Evolutionary conservation across 2,329 filamentous ascomycete genomes (phyloP), one percentile per base, ranked within the genome.

Genomic region (Sporothrix brasiliensis): DNA sequence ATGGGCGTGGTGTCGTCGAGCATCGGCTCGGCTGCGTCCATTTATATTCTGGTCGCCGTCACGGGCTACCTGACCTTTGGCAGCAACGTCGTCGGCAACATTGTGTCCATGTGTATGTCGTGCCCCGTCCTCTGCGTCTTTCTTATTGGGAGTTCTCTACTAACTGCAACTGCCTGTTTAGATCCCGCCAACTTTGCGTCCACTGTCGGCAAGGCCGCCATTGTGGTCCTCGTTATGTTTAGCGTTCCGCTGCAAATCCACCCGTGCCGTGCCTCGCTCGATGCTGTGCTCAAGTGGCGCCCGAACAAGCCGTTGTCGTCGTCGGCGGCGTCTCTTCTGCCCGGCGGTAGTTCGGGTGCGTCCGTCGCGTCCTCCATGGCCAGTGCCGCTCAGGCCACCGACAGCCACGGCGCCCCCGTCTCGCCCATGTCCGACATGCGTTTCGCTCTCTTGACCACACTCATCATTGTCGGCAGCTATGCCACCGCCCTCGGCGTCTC

Each of bases 51-150:
- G 2, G 94, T 98, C 16, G 94, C 93, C 14, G 92, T 98, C 69
- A 97, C 95, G 0, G 95, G 95, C 19, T 99, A 99, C 77, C 85
- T 99, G 7, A 97, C 94, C 0, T 99, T 97, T 79, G 95, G 95
- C 73, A 92, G 96, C 81, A 89, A 89, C 73, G 90, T 99, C 56
- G 87, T 88, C 24, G 94, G 94, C 72, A 99, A 99, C 78, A 98
- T 99, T 76, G 90, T 99, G 53, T 89, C 90, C 68, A 96, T 97
- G 89, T 97, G 88, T 91, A 88, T 79, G 89, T 83, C 11, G 19
- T 10, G 4, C 27, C 27, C 16, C 1, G 30, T n/a, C 10, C 24
- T 5, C 34, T 4, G 34, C 4, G n/a, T 5, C 41, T n/a, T 34
- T 16, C 13, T 53, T 24, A 19, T 14, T n/a, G 1, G 16, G 6